Evolutionary conservation across 805 yeast genomes (phyloP).

Genomic region (Blastobotrys attinorum): DNA sequence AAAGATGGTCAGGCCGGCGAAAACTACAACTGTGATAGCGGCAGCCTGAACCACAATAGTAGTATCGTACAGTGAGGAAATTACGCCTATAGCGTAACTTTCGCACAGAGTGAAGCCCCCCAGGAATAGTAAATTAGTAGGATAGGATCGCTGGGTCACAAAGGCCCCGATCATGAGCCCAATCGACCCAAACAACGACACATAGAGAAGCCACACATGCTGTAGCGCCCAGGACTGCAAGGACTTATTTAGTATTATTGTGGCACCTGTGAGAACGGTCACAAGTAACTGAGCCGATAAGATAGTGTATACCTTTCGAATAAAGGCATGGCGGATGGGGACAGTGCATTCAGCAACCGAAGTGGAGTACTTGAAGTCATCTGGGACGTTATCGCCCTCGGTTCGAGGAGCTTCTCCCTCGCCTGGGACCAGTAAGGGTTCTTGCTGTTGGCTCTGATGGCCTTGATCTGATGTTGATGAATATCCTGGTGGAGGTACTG

Average conservation of each 20-base stretch:
- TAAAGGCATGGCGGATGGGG: constrained; percentile 64
- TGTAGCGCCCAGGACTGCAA: constrained; percentile 47
- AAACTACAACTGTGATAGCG: constrained; percentile 57
- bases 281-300: constrained; percentile 54
- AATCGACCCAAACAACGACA: constrained; percentile 51
- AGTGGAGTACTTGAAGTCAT: constrained; percentile 78
- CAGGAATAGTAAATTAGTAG: constrained; percentile 53
- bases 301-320: constrained; percentile 72
- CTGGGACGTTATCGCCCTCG: constrained; percentile 25
- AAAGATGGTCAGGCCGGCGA: constrained; percentile 67
- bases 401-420: constrained; percentile 13
- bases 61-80: constrained; percentile 55
- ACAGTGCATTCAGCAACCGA: constrained; percentile 71
- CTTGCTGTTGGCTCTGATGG: constrained; percentile 1
- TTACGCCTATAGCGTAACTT: constrained; percentile 62
- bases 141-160: constrained; percentile 58
- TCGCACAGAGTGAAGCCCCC: constrained; percentile 67
- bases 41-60: constrained; percentile 63
- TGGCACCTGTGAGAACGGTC: constrained; percentile 51
- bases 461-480: constrained; percentile 1
- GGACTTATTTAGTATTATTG: constrained; percentile 38
- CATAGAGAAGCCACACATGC: constrained; percentile 51
- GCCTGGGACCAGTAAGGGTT: constrained; percentile 17
- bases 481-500: constrained; percentile 7
- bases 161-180: constrained; percentile 59